Base-by-base conservation (phyloP, 495 filamentous ascomycete species). In the Trichoderma erinaceum region DNA sequence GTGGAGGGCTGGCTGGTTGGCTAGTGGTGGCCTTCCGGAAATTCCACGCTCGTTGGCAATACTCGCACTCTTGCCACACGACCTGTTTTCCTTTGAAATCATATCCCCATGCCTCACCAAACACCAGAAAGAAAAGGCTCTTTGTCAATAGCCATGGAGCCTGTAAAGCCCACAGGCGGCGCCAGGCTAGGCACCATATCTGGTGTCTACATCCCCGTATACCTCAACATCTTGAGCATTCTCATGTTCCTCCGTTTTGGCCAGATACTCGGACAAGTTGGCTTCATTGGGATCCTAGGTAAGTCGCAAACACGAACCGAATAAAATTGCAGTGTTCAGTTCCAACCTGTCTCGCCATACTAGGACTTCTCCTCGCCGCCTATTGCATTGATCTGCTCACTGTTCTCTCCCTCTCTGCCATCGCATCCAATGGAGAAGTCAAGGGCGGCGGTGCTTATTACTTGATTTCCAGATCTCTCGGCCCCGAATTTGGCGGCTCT, bases 241-340 rank as follows among this genome's bases (percentile, higher is more conserved):
- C 85, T 96, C 52, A 95, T 96, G 92, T 96, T 96, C 78, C 80
- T 93, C 75, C 83, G 90, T 35, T 93, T 93, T 72, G 90, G 90
- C 6, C 88, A 90, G 68, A 89, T 93, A 67, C 77, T 93, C 41
- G 92, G 92, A 38, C 89, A 93, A 73, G 85, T 86, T 70, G 92
- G 92, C 43, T 75, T 96, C 44, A 68, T 95, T 50, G 92, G 92
- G 21, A 95, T 92, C 75, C 76, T 95, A 75, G 90, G 91, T 91
- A 81, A 72, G 77, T 74, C 38, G 41, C 48, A 52, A 61, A 25
- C 11, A 32, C 18, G 16, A 61, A 29, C 10, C 25, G 25, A 32
- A 29, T 10, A 4, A 3, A 3, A 16, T 32, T 61, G 5, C 21
- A 11, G 16, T 13, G 23, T 25, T 29, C 27, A 61, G 8, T 61